Conservation (phyloP, 2,329 filamentous ascomycete species). For the Colletotrichum graminicola region DNA sequence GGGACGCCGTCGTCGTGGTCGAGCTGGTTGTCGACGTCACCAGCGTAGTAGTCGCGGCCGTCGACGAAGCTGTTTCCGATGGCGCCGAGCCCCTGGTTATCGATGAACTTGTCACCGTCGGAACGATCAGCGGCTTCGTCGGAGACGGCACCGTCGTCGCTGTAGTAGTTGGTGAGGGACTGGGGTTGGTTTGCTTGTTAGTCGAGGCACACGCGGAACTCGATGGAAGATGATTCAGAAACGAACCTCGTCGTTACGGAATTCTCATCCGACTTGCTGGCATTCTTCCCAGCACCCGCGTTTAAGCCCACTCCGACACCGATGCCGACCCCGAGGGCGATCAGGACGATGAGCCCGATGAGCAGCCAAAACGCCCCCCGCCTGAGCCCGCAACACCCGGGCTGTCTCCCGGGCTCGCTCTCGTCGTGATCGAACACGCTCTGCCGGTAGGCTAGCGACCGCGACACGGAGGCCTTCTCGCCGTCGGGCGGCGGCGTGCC, state of each 20-base stretch:
- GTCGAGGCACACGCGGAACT: too few relatives aligned
- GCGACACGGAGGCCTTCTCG: conserved; percentile 32
- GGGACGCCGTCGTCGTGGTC: conserved; percentile 41
- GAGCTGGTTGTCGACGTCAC: conserved; percentile 26
- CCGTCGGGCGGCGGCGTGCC: conserved; percentile 51
- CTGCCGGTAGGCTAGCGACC: conserved; percentile 22
- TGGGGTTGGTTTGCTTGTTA: not conserved
- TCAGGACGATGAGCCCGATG: conserved; percentile 47
- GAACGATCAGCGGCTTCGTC: conserved; percentile 1
- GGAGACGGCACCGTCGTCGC: not conserved
- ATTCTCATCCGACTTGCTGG: conserved; percentile 10
- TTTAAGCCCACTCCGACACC: conserved; percentile 55
- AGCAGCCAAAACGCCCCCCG: conserved; percentile 54
- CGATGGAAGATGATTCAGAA: too few relatives aligned
- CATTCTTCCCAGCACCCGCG: conserved; percentile 32
- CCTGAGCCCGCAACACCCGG: conserved; percentile 46
- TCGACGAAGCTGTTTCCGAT: conserved; percentile 35
- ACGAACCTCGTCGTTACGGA: conserved; percentile 17
- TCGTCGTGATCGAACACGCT: conserved; percentile 37
- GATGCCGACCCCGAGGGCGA: conserved; percentile 55
- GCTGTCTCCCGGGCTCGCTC: conserved; percentile 41
- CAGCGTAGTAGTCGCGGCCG: conserved; percentile 17
- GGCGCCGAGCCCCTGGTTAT: not conserved
- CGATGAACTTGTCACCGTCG: conserved; percentile 7
- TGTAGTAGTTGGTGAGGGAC: not conserved